Evolutionary conservation across 2,329 filamentous ascomycete genomes (phyloP), one percentile per base, ranked within the genome.

Genomic region (Fusarium pseudonygamai): DNA sequence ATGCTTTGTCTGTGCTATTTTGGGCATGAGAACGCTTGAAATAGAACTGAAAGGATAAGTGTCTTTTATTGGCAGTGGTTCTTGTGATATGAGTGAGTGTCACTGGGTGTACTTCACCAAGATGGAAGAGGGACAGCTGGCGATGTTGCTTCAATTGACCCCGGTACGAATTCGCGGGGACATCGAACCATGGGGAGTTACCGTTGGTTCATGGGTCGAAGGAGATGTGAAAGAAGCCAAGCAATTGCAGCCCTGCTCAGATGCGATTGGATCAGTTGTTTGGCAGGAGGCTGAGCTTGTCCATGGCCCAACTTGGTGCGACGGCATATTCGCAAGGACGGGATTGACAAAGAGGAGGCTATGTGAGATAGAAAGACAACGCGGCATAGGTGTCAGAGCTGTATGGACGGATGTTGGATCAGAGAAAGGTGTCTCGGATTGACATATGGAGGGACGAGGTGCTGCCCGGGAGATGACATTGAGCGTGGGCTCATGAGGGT

Each of bases 331-430:
- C 22, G 11, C 7, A n/a, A n/a, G 10, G 50, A 43, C 4, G 22
- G 13, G 22, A 14, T 32, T 5, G 18, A 32, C 37, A 26, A 32
- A 32, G 37, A 43, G 4, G 13, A 28, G 14, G 20, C 4, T 10
- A 3, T 22, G 22, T 6, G 7, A 3, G 36, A 15, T 2, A 12
- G 3, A 15, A 20, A 28, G 3, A 22, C 5, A 2, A 11, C 0
- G 12, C 7, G 13, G 13, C 3, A 15, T 22, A 14, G 20, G 16
- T 9, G 6, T 28, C 10, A 13, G 18, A 28, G 16, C 3, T 37
- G 32, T 18, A 3, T 9, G 16, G 11, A 13, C 28, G 14, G 18
- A 10, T 5, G 9, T 4, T n/a, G 34, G 34, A 26, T 7, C 8
- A 16, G 50, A 13, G 5, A 28, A 39, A 30, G 5, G 14, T n/a